Percentiles rank a stretch among this genome's conserved stretches.
Conservation (phyloP, 2,329 filamentous ascomycete species). For the Trichophyton benhamiae region DNA sequence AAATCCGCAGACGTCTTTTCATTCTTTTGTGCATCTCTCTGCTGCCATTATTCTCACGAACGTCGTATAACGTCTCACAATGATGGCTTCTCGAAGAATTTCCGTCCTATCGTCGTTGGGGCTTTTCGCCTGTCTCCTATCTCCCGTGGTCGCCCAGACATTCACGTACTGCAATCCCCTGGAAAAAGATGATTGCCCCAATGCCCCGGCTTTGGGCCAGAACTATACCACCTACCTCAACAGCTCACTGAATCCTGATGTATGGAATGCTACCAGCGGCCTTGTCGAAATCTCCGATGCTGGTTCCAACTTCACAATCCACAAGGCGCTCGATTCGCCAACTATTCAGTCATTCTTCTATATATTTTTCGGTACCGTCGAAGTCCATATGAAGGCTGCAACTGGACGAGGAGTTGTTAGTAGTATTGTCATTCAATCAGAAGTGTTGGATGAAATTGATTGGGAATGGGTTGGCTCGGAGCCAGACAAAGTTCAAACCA, state of each 20-base stretch:
- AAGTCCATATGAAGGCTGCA: slow-evolving; percentile 73
- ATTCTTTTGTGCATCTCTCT: background rate
- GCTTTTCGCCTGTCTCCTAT: slow-evolving; percentile 20
- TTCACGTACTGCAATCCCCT: slow-evolving; percentile 66
- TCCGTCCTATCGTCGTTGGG: slow-evolving; percentile 17
- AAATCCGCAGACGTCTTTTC: background rate
- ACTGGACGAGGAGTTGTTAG: slow-evolving; percentile 85
- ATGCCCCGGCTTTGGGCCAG: slow-evolving; percentile 55
- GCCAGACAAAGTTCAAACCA: slow-evolving; percentile 50
- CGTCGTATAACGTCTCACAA: slow-evolving; percentile 4
- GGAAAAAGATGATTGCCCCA: slow-evolving; percentile 57
- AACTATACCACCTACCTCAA: slow-evolving; percentile 28
- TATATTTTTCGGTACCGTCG: slow-evolving; percentile 93
- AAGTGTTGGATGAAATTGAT: slow-evolving; percentile 89
- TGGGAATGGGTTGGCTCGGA: slow-evolving; percentile 44
- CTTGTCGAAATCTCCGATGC: slow-evolving; percentile 53
- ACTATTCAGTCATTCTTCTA: slow-evolving; percentile 83
- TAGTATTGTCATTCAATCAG: slow-evolving; percentile 83
- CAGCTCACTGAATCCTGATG: slow-evolving; percentile 48
- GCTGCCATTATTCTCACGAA: background rate
- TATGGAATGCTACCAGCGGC: slow-evolving; percentile 58
- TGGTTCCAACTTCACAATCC: slow-evolving; percentile 72
- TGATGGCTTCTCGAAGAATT: slow-evolving; percentile 5
- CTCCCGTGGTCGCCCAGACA: slow-evolving; percentile 51
- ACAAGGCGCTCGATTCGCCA: slow-evolving; percentile 66